Percentiles rank a stretch among this genome's conserved stretches.
Conservation (phyloP, 2,329 filamentous ascomycete genomes). For the Alternaria hordeiaustralica region DNA sequence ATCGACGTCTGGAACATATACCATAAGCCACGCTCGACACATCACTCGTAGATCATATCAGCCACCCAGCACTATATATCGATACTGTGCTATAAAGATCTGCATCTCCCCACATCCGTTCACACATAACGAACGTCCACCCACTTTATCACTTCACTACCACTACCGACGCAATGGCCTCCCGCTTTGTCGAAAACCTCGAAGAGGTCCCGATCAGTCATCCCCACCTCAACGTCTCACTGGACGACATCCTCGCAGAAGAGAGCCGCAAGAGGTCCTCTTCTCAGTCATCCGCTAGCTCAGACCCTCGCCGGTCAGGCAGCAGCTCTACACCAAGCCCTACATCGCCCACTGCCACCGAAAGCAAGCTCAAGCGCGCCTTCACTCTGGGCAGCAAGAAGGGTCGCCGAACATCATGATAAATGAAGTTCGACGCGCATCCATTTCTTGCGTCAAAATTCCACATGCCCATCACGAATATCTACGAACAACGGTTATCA, state of each 20-base stretch:
- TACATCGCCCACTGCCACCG: constrained; percentile 33
- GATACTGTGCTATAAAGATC: constrained; percentile 15
- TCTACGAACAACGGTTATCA: not conserved
- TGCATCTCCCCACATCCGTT: constrained; percentile 1
- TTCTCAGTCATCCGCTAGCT: constrained; percentile 40
- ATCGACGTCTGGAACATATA: constrained; percentile 10
- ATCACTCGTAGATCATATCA: constrained; percentile 15
- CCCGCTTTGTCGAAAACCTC: constrained; percentile 50
- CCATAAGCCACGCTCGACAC: not conserved
- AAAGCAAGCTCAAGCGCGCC: constrained; percentile 35
- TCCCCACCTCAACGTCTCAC: constrained; percentile 48
- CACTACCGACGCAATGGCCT: constrained; percentile 34
- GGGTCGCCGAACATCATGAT: constrained; percentile 26
- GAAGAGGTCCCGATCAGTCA: constrained; percentile 47
- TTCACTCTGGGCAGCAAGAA: constrained; percentile 46
- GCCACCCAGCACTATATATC: constrained; percentile 14
- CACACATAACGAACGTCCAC: not conserved
- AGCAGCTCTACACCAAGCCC: constrained; percentile 31
- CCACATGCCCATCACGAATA: not conserved
- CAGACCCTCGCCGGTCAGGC: constrained; percentile 31
- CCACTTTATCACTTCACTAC: not conserved
- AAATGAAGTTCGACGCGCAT: not conserved
- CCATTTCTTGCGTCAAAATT: not conserved
- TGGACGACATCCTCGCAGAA: constrained; percentile 50
- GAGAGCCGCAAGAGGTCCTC: constrained; percentile 44